These are phyloP conservation scores for Stentor roeselii DNA, from an alignment of 73 alveolate species.

Conservation along the genomic window DNA sequence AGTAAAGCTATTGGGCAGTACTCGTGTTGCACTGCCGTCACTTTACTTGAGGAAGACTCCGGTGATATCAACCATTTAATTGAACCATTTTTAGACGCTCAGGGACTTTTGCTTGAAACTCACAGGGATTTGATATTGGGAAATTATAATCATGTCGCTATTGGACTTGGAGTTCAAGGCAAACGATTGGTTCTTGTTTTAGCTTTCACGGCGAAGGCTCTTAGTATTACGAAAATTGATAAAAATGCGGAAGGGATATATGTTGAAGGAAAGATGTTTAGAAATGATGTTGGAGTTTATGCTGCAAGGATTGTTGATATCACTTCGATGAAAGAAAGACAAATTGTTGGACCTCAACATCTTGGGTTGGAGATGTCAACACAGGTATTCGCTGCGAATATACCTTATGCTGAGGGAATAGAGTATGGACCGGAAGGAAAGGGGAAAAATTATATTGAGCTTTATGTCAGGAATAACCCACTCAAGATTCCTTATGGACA, in stretches of 20 bases:
- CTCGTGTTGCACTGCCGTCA: constrained; percentile 31
- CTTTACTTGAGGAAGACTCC: constrained; percentile 48
- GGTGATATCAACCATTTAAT: constrained; percentile 57
- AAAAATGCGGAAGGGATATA: constrained; percentile 73
- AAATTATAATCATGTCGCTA: constrained; percentile 78
- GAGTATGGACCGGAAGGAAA: constrained; percentile 54
- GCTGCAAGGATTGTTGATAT: constrained; percentile 78
- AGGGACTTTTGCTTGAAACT: constrained; percentile 73
- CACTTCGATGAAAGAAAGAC: constrained; percentile 62
- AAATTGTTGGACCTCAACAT: constrained; percentile 73
- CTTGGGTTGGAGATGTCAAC: constrained; percentile 54
- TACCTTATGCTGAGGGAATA: constrained; percentile 54
- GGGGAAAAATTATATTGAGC: constrained; percentile 78
- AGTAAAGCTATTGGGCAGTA: constrained; percentile 42
- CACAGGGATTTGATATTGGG: constrained; percentile 68
- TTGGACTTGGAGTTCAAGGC: constrained; percentile 91
- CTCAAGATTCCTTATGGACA: constrained; percentile 88
- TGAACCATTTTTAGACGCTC: constrained; percentile 81
- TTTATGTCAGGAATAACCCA: constrained; percentile 88
- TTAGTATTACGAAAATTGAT: constrained; percentile 61
- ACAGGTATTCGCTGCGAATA: constrained; percentile 54
- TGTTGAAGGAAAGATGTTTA: constrained; percentile 88
- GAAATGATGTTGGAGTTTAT: constrained; percentile 90
- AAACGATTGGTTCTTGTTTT: constrained; percentile 83
- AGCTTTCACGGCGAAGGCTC: constrained; percentile 67